Conservation (phyloP, 2,329 filamentous ascomycete genomes). For the Microdochium nivale region DNA sequence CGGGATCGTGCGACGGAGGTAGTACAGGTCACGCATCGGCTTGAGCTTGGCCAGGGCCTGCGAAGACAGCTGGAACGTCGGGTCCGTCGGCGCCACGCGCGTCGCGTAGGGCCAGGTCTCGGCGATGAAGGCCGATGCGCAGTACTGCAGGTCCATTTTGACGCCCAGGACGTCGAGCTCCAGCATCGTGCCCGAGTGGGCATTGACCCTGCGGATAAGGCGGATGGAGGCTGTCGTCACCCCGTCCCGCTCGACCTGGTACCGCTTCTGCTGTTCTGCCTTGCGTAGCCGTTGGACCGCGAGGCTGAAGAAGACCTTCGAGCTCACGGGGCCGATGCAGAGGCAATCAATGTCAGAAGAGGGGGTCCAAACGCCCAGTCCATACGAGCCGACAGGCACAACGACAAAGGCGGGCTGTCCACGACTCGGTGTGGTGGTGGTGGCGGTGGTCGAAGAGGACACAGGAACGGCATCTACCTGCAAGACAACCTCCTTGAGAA, state of each 20-base stretch:
- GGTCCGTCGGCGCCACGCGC: conserved; percentile 37
- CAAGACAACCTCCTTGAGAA: conserved; percentile 33
- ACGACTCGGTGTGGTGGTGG: conserved; percentile 4
- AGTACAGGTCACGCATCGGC: conserved; percentile 52
- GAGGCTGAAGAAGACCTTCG: conserved; percentile 52
- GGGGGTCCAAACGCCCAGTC: conserved; percentile 51
- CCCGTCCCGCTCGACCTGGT: background rate
- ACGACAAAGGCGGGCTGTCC: conserved; percentile 36
- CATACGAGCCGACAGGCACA: conserved; percentile 58
- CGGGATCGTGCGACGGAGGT: conserved; percentile 51
- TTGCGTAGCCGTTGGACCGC: conserved; percentile 44
- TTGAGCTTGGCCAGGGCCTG: conserved; percentile 55
- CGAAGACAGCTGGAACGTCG: conserved; percentile 45
- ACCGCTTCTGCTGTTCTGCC: conserved; percentile 18
- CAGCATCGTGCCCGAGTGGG: conserved; percentile 53
- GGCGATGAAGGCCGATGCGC: conserved; percentile 45
- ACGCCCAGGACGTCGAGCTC: conserved; percentile 51
- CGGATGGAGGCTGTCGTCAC: conserved; percentile 25
- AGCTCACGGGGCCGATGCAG: conserved; percentile 53
- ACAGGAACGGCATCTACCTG: conserved; percentile 11
- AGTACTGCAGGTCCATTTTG: conserved; percentile 59
- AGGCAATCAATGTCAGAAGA: conserved; percentile 58
- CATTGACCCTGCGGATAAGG: conserved; percentile 48
- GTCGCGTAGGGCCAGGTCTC: conserved; percentile 42
- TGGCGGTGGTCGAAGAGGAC: conserved; percentile 5